phyloP scores from a whole-genome alignment of 2,329 filamentous ascomycete species.

The Spiromastix sp. region DNA sequence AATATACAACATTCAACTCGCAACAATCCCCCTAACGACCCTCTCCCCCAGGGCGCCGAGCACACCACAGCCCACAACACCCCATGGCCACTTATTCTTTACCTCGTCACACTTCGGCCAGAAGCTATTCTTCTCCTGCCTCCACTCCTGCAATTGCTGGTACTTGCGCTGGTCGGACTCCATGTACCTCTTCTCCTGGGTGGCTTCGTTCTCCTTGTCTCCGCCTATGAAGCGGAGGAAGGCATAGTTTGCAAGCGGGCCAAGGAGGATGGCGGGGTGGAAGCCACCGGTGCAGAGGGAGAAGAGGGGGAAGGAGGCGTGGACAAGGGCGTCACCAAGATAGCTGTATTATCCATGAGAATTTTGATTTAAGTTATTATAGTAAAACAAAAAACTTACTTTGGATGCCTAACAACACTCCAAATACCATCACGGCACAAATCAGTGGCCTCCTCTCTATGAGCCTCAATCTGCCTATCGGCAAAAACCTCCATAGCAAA shows the following conservation, averaged over 20 bases:
- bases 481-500: too few species aligned
- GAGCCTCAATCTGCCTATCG: too few species aligned
- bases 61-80: slow-evolving; percentile 40
- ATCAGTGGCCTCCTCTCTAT: too few species aligned
- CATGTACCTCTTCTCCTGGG: slow-evolving; percentile 44
- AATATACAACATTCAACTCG: too few species aligned
- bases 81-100: slow-evolving; percentile 47
- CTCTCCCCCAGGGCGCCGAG: slow-evolving; percentile 40
- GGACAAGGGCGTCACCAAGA: slow-evolving; percentile 49
- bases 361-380: not conserved
- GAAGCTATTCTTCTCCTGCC: slow-evolving; percentile 47
- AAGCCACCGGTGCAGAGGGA: slow-evolving; percentile 46
- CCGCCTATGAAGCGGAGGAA: slow-evolving; percentile 49
- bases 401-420: slow-evolving; percentile 53
- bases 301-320: slow-evolving; percentile 49
- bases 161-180: slow-evolving; percentile 42
- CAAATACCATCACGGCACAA: too few species aligned
- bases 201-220: slow-evolving; percentile 44
- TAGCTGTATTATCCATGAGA: slow-evolving; percentile 34
- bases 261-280: slow-evolving; percentile 44
- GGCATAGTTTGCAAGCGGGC: slow-evolving; percentile 47
- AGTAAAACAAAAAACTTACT: slow-evolving; percentile 35
- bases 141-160: slow-evolving; percentile 43
- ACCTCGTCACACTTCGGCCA: slow-evolving; percentile 45
- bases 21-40: too few species aligned